Evolutionary conservation across 2,329 filamentous ascomycete species (phyloP).

Genomic region (Anisogramma anomala): DNA sequence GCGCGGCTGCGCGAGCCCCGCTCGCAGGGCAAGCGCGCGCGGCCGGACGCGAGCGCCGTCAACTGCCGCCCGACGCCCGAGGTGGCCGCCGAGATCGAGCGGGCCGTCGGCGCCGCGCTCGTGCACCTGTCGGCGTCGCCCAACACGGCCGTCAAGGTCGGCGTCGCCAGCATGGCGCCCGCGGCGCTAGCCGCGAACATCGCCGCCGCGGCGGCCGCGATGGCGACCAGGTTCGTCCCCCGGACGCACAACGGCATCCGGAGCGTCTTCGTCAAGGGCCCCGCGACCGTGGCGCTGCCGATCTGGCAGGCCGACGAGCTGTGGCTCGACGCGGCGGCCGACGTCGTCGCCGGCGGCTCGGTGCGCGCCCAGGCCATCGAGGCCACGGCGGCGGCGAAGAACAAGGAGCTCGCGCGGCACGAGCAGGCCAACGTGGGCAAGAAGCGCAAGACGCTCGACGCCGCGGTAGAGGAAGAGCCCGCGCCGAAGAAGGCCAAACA

Average conservation of each 20-base stretch:
- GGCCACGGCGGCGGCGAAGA: constrained; percentile 19
- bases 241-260: constrained; percentile 82
- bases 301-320: constrained; percentile 89
- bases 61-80: constrained; percentile 47
- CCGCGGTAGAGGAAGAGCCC: constrained; percentile 18
- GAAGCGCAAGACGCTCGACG: constrained; percentile 44
- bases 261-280: constrained; percentile 80
- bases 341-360: constrained; percentile 50
- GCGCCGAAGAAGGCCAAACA: constrained; percentile 19
- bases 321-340: constrained; percentile 68
- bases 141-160: constrained; percentile 72
- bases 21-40: constrained; percentile 46
- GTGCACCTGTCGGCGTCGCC: constrained; percentile 69
- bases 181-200: constrained; percentile 74
- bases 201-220: constrained; percentile 52
- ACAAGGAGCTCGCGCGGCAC: too few relatives aligned
- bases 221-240: constrained; percentile 71
- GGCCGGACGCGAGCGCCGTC: constrained; percentile 32
- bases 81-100: constrained; percentile 71
- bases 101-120: constrained; percentile 63
- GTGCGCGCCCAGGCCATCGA: constrained; percentile 35
- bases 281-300: constrained; percentile 78
- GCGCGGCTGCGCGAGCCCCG: constrained; percentile 43
- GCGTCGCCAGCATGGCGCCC: constrained; percentile 59
- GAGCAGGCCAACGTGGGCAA: constrained; percentile 52